Conservation (phyloP, 1,284 basidiomycete species). For the Boletus mariae region DNA sequence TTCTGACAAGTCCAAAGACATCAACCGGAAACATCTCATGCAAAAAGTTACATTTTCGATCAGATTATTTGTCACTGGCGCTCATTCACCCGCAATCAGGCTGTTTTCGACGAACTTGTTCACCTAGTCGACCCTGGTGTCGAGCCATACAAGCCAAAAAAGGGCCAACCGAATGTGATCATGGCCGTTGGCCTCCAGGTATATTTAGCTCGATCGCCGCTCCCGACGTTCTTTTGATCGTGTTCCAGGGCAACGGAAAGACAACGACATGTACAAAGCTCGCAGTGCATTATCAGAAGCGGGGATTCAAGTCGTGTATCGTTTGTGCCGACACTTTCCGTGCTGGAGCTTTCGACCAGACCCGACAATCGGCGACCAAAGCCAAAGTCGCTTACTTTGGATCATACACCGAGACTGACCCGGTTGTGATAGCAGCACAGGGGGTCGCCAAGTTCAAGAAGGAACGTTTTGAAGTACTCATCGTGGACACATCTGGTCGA, state of each 20-base stretch:
- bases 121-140: slow-evolving; percentile 91
- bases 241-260: slow-evolving; percentile 89
- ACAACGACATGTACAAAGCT: slow-evolving; percentile 98
- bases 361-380: slow-evolving; percentile 90
- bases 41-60: slow-evolving; percentile 64
- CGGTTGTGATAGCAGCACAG: slow-evolving; percentile 89
- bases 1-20: slow-evolving; percentile 73
- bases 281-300: slow-evolving; percentile 95
- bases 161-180: slow-evolving; percentile 91
- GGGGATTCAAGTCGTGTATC: slow-evolving; percentile 96
- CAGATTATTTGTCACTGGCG: background rate
- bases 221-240: slow-evolving; percentile 7
- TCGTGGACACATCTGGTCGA: slow-evolving; percentile 96
- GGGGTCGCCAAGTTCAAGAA: slow-evolving; percentile 98
- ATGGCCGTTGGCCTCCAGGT: slow-evolving; percentile 98
- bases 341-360: slow-evolving; percentile 99
- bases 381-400: slow-evolving; percentile 99
- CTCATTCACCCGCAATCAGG: slow-evolving; percentile 46
- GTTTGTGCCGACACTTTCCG: slow-evolving; percentile 99
- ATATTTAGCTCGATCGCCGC: slow-evolving; percentile 20
- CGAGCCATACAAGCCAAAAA: slow-evolving; percentile 94
- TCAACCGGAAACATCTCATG: slow-evolving; percentile 80
- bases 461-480: slow-evolving; percentile 97
- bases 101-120: slow-evolving; percentile 97
- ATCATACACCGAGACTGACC: slow-evolving; percentile 98